phyloP scores from a whole-genome alignment of 1,284 basidiomycete genomes.

The Trametes polyzona region DNA sequence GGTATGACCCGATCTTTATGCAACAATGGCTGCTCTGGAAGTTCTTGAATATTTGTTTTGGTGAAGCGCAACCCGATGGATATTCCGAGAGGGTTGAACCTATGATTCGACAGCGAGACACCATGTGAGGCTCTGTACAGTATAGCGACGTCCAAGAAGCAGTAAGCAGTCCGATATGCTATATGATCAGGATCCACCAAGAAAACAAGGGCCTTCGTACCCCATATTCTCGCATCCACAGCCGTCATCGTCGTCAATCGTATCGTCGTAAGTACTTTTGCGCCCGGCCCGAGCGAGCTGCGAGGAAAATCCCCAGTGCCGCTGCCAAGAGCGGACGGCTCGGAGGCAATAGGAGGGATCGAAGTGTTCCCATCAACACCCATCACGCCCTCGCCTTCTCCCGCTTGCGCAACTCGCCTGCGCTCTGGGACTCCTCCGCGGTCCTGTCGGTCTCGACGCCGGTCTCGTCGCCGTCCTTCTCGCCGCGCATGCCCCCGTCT shows the following conservation, averaged over 20 bases:
- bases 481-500: conserved; percentile 7
- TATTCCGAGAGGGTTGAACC: conserved; percentile 3
- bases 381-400: conserved; percentile 13
- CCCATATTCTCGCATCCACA: background rate
- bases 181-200: conserved; percentile 5
- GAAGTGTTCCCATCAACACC: background rate
- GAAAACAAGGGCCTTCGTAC: background rate
- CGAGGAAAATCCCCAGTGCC: background rate
- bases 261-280: conserved; percentile 20
- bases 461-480: conserved; percentile 9
- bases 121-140: background rate
- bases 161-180: conserved; percentile 7
- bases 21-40: background rate
- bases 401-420: conserved; percentile 8
- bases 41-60: no score
- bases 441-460: conserved; percentile 20
- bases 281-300: background rate
- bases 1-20: no score
- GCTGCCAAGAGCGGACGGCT: background rate
- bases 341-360: background rate
- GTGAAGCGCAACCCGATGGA: background rate
- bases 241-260: conserved; percentile 10
- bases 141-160: background rate
- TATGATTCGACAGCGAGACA: background rate
- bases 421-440: conserved; percentile 10